Base-by-base conservation (phyloP, 805 yeast genomes). In the Wickerhamiella kurtzmanii region DNA sequence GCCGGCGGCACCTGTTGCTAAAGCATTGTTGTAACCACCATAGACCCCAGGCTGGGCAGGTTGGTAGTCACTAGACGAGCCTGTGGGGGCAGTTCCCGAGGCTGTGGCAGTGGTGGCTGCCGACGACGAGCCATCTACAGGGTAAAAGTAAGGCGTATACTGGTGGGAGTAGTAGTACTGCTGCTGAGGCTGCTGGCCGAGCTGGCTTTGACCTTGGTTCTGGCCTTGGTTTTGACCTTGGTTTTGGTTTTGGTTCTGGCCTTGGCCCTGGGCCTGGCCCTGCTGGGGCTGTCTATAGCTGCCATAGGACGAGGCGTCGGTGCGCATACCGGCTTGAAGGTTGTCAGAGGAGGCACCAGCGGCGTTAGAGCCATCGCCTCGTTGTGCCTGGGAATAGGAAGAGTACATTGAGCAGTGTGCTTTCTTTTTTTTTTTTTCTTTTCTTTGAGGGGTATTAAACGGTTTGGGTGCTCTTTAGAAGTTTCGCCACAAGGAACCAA, bases 201-300 rank as follows among this genome's bases (percentile, higher is more conserved):
- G 9, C 32, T 25, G 32, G 32, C 32, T 11, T 11, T 25, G 32
- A 11, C 9, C 9, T 25, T 6, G 32, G 43, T 45, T 53, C 45
- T 48, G 53, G 22, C 50, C 48, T 35, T 47, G 44, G 8, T 46
- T 44, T 36, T 46, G 52, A 22, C 50, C 44, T 22, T 44, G 52
- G 37, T 44, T 44, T 48, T 17, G 46, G 46, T 20, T 35, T 22
- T 25, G 44, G 39, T 40, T 41, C 41, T 36, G 46, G 68, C 37
- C 65, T 64, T 22, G 66, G 63, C 2, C 65, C 64, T 28, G 61
- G 61, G 35, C 63, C 62, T 42, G 66, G 66, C 21, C 65, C 61
- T 32, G 49, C 56, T 47, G 50, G 61, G 22, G 55, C 62, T 36
- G 32, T 25, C 63, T 63, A 35, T 59, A 65, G 6, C 59, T 61